phyloP scores from a whole-genome alignment of 495 filamentous ascomycete species.

The Aspergillus hancockii region DNA sequence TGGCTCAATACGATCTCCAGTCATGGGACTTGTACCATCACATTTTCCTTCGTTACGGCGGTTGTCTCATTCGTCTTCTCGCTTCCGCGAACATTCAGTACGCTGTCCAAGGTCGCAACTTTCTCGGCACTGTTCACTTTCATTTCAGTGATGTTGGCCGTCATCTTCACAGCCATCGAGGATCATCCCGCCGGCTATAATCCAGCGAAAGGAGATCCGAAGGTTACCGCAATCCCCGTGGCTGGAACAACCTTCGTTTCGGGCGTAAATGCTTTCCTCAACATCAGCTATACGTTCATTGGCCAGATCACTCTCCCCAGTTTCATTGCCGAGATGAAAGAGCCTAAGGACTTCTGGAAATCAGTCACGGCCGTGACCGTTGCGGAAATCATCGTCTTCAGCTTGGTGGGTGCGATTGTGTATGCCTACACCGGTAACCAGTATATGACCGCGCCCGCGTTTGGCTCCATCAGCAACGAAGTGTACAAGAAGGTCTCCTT shows the following conservation, averaged over 20 bases:
- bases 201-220: conserved; percentile 55
- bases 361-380: conserved; percentile 86
- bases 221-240: conserved; percentile 64
- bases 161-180: conserved; percentile 75
- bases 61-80: conserved; percentile 74
- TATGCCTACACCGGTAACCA: conserved; percentile 83
- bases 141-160: conserved; percentile 76
- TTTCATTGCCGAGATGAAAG: conserved; percentile 91
- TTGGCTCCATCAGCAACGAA: conserved; percentile 71
- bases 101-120: conserved; percentile 74
- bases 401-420: conserved; percentile 69
- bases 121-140: conserved; percentile 82
- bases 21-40: conserved; percentile 67
- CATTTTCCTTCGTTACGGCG: conserved; percentile 67
- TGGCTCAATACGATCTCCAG: conserved; percentile 83
- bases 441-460: conserved; percentile 80
- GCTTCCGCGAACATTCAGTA: conserved; percentile 76
- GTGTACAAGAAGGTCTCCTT: conserved; percentile 80
- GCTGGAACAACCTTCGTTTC: conserved; percentile 73
- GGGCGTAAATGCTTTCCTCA: conserved; percentile 81
- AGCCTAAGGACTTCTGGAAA: conserved; percentile 85
- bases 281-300: conserved; percentile 91
- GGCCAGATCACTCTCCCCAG: conserved; percentile 88
- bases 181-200: conserved; percentile 64
- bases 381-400: conserved; percentile 79